These are phyloP conservation scores for Geosmithia morbida DNA, from an alignment of 2,329 filamentous ascomycete species.

Conservation along the genomic window DNA sequence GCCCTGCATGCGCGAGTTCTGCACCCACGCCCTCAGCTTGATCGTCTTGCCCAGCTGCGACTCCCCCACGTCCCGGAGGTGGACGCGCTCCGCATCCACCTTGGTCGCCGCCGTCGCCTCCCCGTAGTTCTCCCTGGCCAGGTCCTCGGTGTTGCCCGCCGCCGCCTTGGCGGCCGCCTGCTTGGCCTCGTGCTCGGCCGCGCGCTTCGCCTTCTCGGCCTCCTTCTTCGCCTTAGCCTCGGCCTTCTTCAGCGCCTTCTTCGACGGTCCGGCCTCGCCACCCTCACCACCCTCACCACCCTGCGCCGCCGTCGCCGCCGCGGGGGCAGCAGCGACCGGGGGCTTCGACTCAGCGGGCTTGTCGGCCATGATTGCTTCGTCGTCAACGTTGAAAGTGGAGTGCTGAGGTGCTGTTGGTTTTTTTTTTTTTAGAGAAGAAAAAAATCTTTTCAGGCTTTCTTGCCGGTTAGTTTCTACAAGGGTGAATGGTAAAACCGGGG, in stretches of 20 bases:
- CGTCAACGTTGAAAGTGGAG: too few relatives aligned
- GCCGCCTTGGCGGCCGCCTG: slow-evolving; percentile 53
- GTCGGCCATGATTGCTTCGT: slow-evolving; percentile 1
- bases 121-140: slow-evolving; percentile 69
- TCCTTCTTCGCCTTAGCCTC: slow-evolving; percentile 81
- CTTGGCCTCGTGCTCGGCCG: slow-evolving; percentile 62
- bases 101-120: slow-evolving; percentile 44
- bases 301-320: neutral
- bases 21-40: slow-evolving; percentile 65
- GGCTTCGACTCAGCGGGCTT: neutral
- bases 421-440: neutral
- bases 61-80: slow-evolving; percentile 50
- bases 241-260: slow-evolving; percentile 75
- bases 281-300: slow-evolving; percentile 3
- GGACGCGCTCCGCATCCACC: slow-evolving; percentile 39
- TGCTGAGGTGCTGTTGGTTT: too few relatives aligned
- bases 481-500: too few relatives aligned
- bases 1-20: slow-evolving; percentile 74
- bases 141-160: slow-evolving; percentile 51
- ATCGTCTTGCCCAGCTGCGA: slow-evolving; percentile 55
- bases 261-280: slow-evolving; percentile 34
- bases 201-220: slow-evolving; percentile 58
- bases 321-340: neutral
- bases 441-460: too few relatives aligned
- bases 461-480: too few relatives aligned